These are phyloP conservation scores for Xylaria curta DNA, from an alignment of 495 filamentous ascomycete species.

Conservation along the genomic window DNA sequence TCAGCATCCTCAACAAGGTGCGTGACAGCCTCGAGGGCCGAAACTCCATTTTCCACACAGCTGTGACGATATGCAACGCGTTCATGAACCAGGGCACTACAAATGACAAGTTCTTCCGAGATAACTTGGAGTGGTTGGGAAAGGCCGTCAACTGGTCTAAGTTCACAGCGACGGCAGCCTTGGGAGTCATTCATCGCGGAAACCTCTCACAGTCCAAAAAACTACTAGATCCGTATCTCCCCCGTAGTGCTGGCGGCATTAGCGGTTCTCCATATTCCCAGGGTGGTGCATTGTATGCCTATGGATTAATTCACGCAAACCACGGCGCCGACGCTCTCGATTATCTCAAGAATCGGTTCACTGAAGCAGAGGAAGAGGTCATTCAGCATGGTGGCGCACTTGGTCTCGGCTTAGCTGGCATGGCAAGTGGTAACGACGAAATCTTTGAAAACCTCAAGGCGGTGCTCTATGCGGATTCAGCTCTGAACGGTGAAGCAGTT, in stretches of 20 bases:
- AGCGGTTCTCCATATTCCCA: constrained; percentile 91
- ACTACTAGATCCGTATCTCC: constrained; percentile 93
- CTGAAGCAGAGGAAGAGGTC: constrained; percentile 86
- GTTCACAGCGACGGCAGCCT: constrained; percentile 94
- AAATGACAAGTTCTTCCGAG: constrained; percentile 95
- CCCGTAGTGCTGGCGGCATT: constrained; percentile 70
- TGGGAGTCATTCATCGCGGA: constrained; percentile 95
- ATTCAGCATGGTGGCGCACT: constrained; percentile 96
- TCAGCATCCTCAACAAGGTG: constrained; percentile 92
- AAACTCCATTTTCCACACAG: constrained; percentile 98
- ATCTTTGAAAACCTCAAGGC: constrained; percentile 91
- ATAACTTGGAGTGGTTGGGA: constrained; percentile 96
- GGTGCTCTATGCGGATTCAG: constrained; percentile 89
- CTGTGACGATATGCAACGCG: constrained; percentile 94
- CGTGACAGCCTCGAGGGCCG: constrained; percentile 92
- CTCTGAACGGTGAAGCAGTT: constrained; percentile 95
- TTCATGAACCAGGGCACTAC: constrained; percentile 99
- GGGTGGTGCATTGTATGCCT: constrained; percentile 92
- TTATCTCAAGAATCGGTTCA: constrained; percentile 87
- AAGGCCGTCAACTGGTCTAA: constrained; percentile 99
- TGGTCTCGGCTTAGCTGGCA: constrained; percentile 94
- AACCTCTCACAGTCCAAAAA: constrained; percentile 93
- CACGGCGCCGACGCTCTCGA: constrained; percentile 92
- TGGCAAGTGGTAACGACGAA: constrained; percentile 89
- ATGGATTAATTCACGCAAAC: constrained; percentile 97